Evolutionary conservation across 2,329 filamentous ascomycete genomes (phyloP), one percentile per base, ranked within the genome.

Genomic region (Decorospora gaudefroyi): DNA sequence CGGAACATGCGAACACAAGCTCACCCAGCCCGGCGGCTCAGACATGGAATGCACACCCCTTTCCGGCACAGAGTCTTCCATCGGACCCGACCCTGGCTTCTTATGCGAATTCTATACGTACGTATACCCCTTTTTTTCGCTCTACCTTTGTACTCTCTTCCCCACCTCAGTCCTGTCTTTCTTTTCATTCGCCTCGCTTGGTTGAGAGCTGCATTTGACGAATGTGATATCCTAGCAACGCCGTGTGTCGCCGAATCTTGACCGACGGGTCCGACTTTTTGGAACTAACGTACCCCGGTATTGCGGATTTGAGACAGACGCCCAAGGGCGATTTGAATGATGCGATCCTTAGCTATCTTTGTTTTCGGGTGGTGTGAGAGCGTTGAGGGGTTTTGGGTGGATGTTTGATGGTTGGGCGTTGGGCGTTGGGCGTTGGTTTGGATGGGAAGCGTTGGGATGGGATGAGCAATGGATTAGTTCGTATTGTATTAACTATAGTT

Each of bases 41-140:
- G 10, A 32, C 1, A 19, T 18, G 2, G 40, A 46, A 6, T 68
- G 65, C 48, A 42, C 40, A 1, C 10, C 16, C 1, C 44, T 68
- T 3, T 48, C 61, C 12, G 53, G 48, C 5, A 48, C 18, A 1
- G 52, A 58, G 1, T 58, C 52, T 0, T 46, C 47, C 1, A 49
- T 67, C 6, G 54, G 62, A 0, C 65, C 65, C 0, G 61, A 65
- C 17, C 3, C 17, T 1, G 64, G 63, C 0, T 58, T 53, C 18
- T 36, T 31, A 3, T 69, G 65, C 34, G 46, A 46, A 1, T 66
- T 67, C 26, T 69, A 55, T 46, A 57, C 53, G 65, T 66, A 52
- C 3, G 59, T 54, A 12, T 35, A 6, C 15, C 21, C 6, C 10
- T 8, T 36, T 15, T 8, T 26, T 16, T 21, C 5, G n/a, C 12